Base-by-base conservation (phyloP, 208 protist genomes). In the Trypanosoma brucei region DNA sequence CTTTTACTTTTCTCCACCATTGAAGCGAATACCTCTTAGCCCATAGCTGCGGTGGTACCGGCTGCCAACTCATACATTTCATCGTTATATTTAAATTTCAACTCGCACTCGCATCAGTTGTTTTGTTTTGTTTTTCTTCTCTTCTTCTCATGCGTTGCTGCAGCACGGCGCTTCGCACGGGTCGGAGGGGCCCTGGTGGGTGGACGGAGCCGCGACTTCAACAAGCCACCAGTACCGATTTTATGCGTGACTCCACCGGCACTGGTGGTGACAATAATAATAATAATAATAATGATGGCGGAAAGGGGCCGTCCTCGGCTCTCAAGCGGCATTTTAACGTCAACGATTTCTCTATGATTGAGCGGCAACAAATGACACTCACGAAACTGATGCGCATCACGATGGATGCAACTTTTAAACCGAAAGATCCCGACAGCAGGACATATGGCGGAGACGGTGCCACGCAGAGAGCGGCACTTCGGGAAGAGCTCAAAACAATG, bases 401-500 rank as follows among this genome's bases (percentile, higher is more conserved):
- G 50, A 46, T 82, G 63, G 76, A 90, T 36, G 86, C 86, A 31
- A 85, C 86, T 6, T 81, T 88, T 56, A 71, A 82, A 55, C 86
- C 83, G 40, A 73, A 76, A 40, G 82, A 85, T 57, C 36, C 83
- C 1, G 86, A 93, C 73, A 89, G 79, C 59, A 66, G 71, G 2
- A 59, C 59, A 39, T 84, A 78, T 51, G 86, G 86, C 55, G 86
- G 86, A 11, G 83, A 91, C 58, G 79, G 77, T 30, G 70, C 75
- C 22, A 85, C 83, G 2, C 65, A 82, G 46, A 50, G 74, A 9
- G 68, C 72, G 55, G 79, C 88, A 60, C 65, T 80, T 64, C 75
- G 76, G 31, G 79, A 86, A 63, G 81, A 90, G 70, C 72, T 93
- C 11, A 93, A 93, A 65, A 77, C 55, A 48, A 71, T 91, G 72